Evolutionary conservation across 805 yeast species (phyloP).

Genomic region (Lachancea fermentati): DNA sequence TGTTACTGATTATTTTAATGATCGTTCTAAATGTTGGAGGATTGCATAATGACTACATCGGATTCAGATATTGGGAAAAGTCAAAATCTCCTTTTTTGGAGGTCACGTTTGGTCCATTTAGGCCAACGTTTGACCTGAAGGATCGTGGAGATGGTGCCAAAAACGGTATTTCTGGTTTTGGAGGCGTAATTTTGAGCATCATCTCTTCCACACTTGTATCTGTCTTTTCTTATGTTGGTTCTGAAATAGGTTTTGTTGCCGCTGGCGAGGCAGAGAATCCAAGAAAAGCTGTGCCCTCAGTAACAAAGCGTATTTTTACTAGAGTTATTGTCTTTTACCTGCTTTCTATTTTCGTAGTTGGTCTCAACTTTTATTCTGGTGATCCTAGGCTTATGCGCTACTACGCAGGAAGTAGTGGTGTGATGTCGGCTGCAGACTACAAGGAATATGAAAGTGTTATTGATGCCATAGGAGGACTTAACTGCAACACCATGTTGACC

Average conservation of each 20-base stretch:
- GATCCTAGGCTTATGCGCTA: constrained; percentile 64
- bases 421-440: constrained; percentile 1
- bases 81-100: constrained; percentile 32
- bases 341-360: constrained; percentile 59
- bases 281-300: constrained; percentile 57
- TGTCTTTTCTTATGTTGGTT: constrained; percentile 69
- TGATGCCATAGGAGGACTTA: constrained; percentile 9
- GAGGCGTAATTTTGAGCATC: constrained; percentile 54
- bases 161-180: constrained; percentile 52
- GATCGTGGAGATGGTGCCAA: constrained; percentile 50
- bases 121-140: constrained; percentile 59
- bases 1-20: constrained; percentile 53
- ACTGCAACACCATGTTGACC: constrained; percentile 6
- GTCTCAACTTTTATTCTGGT: constrained; percentile 66
- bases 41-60: constrained; percentile 41
- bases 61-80: constrained; percentile 64
- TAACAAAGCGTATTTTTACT: constrained; percentile 67
- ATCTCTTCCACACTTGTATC: constrained; percentile 56
- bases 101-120: constrained; percentile 59
- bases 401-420: constrained; percentile 25
- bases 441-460: constrained; percentile 3
- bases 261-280: constrained; percentile 79
- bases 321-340: constrained; percentile 60
- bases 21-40: constrained; percentile 58
- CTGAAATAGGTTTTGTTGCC: constrained; percentile 73